Conservation (phyloP, 176 grass and related monocot species). For the Musa itinerans region DNA sequence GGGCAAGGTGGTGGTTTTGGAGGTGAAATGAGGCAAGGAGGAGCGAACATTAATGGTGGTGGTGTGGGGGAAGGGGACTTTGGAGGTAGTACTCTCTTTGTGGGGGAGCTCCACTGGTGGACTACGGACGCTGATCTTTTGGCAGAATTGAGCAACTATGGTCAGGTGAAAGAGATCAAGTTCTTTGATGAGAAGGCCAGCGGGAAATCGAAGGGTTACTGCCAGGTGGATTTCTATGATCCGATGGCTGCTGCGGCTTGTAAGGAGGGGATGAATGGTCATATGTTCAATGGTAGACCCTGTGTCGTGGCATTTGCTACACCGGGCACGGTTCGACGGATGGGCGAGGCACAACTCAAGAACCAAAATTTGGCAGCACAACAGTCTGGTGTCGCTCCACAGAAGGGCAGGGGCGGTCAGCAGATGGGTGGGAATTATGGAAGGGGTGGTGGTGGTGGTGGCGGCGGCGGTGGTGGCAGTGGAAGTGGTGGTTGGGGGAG, state of each 20-base stretch:
- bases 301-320: constrained; percentile 67
- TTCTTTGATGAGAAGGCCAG: constrained; percentile 92
- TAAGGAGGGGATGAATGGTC: constrained; percentile 75
- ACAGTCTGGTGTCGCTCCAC: constrained; percentile 17
- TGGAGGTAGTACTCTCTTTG: constrained; percentile 49
- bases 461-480: constrained; percentile 26
- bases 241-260: constrained; percentile 33
- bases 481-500: constrained; percentile 28
- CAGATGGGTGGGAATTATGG: constrained; percentile 27
- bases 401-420: constrained; percentile 33
- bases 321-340: constrained; percentile 36
- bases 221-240: constrained; percentile 74
- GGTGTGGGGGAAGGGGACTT: constrained; percentile 25
- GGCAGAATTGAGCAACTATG: constrained; percentile 60
- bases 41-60: constrained; percentile 21
- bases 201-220: constrained; percentile 90
- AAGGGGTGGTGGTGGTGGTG: constrained; percentile 33
- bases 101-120: constrained; percentile 93
- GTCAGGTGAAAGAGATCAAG: constrained; percentile 69
- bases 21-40: background rate
- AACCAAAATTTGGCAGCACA: constrained; percentile 49
- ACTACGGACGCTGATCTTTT: constrained; percentile 82
- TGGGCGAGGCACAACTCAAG: constrained; percentile 69
- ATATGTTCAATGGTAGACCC: constrained; percentile 56
- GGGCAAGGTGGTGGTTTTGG: constrained; percentile 25